phyloP scores from a whole-genome alignment of 148 eudicot species.

The Rhododendron molle region DNA sequence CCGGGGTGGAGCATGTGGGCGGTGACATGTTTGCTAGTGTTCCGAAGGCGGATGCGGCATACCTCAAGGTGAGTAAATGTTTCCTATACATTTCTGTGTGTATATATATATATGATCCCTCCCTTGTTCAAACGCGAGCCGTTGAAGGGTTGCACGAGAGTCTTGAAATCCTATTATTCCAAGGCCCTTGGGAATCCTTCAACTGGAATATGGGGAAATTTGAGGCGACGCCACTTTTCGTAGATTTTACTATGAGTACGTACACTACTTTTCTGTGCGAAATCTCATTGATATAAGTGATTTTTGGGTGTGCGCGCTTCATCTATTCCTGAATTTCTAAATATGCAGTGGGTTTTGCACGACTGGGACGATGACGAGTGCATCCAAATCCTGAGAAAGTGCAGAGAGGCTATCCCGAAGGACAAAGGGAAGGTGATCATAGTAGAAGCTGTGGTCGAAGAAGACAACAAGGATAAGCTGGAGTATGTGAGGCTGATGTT shows the following conservation, averaged over 20 bases:
- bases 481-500: constrained; percentile 48
- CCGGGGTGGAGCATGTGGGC: constrained; percentile 42
- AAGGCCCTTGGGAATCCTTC: background rate
- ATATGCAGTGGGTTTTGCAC: constrained; percentile 54
- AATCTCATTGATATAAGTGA: background rate
- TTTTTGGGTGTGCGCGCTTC: too few species aligned
- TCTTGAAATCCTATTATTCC: background rate
- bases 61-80: constrained; percentile 31
- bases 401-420: constrained; percentile 48
- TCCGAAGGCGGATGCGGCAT: constrained; percentile 58
- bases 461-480: constrained; percentile 22
- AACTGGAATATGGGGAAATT: too few species aligned
- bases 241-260: background rate
- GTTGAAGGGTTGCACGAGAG: background rate
- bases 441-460: constrained; percentile 55
- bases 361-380: constrained; percentile 86
- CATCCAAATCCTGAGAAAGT: constrained; percentile 44
- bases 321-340: background rate
- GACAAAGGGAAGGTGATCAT: constrained; percentile 63
- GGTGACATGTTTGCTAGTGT: constrained; percentile 58
- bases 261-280: background rate
- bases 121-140: too few species aligned
- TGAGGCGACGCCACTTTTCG: background rate
- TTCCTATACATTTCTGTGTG: background rate
- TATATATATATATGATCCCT: too few species aligned